A percentile compares a stretch with the other conserved stretches of the same genome.
These are phyloP conservation scores for Leccinum fuscescens DNA, from an alignment of 1,284 basidiomycete species.

Conservation along the genomic window DNA sequence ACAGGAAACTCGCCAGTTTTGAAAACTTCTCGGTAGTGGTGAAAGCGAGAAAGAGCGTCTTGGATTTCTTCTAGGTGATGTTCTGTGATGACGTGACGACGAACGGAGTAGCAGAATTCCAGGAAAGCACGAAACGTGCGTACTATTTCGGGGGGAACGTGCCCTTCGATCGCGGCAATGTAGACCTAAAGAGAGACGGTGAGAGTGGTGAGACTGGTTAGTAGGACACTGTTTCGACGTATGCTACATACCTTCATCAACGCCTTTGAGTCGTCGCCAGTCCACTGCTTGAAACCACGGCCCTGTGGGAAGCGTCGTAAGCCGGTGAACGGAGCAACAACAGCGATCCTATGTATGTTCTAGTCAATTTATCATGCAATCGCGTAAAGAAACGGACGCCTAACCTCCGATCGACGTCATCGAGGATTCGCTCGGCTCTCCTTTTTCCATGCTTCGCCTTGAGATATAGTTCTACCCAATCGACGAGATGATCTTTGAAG, in stretches of 20 bases:
- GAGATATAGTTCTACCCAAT: background rate
- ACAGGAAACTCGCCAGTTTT: background rate
- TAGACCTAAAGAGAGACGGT: background rate
- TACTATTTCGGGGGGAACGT: background rate
- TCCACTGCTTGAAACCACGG: constrained; percentile 4
- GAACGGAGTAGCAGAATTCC: background rate
- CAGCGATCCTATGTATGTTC: background rate
- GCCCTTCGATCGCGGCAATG: constrained; percentile 1
- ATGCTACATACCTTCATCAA: background rate
- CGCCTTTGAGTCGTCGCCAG: constrained; percentile 1
- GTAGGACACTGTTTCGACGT: no score
- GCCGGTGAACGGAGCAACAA: constrained; percentile 1
- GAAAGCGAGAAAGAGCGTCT: background rate
- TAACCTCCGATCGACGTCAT: background rate
- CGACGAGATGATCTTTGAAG: constrained; percentile 6
- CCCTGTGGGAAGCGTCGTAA: background rate
- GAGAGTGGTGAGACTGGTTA: no score
- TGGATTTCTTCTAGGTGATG: background rate
- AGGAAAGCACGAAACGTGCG: background rate
- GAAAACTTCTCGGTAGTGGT: background rate
- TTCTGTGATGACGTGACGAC: background rate
- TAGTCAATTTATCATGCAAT: background rate
- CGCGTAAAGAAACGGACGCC: background rate
- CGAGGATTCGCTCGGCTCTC: background rate
- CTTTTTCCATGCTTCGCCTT: background rate